Evolutionary conservation across 78 protist genomes (phyloP).

Genomic region (Pigoraptor vietnamica): DNA sequence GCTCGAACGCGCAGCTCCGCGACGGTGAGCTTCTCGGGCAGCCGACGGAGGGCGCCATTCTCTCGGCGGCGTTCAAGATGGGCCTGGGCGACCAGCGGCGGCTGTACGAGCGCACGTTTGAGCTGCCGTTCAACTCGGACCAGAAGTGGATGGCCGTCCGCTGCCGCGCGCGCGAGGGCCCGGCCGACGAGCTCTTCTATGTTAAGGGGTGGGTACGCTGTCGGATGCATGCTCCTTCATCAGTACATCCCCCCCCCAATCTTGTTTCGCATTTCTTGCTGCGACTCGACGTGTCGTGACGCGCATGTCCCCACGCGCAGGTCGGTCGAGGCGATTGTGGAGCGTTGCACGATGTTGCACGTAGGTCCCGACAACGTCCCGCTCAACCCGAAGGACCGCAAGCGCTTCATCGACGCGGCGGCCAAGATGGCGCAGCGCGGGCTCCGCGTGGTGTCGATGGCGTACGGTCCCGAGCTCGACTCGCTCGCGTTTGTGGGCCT

Average conservation of each 20-base stretch:
- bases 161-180: background rate
- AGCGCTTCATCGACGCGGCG: too few species aligned
- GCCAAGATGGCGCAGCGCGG: background rate
- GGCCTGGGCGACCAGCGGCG: constrained; percentile 8
- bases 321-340: too few species aligned
- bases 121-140: constrained; percentile 27
- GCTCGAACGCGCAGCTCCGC: constrained; percentile 22
- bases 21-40: constrained; percentile 17
- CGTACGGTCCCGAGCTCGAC: constrained; percentile 5
- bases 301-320: too few species aligned
- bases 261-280: too few species aligned
- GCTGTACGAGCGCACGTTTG: background rate
- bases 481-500: constrained; percentile 44
- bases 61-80: constrained; percentile 18
- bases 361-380: too few species aligned
- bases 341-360: too few species aligned
- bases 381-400: too few species aligned
- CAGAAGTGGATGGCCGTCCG: constrained; percentile 50
- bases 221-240: background rate
- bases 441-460: constrained; percentile 33
- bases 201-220: background rate
- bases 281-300: too few species aligned
- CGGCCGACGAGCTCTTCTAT: background rate
- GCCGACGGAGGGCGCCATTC: constrained; percentile 37
- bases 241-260: too few species aligned